phyloP scores from a whole-genome alignment of 306 rosid species.

The Adenanthera pavonina region DNA sequence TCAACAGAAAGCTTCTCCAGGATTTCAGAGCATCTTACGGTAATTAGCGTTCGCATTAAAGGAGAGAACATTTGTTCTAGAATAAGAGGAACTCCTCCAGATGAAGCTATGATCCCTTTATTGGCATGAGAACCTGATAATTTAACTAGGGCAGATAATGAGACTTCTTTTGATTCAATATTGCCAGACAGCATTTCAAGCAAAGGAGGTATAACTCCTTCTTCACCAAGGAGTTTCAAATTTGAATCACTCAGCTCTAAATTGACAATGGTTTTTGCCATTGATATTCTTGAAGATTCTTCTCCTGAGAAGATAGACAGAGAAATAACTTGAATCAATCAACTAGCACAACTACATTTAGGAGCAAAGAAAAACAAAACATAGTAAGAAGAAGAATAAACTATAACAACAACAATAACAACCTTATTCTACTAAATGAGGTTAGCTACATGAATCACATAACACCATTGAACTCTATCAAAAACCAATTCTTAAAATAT shows the following conservation, averaged over 20 bases:
- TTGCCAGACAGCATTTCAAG: conserved; percentile 67
- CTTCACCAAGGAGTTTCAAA: conserved; percentile 71
- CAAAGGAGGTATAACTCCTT: conserved; percentile 74
- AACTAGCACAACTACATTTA: conserved; percentile 15
- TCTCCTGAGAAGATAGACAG: conserved; percentile 58
- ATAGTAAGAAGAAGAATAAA: background rate
- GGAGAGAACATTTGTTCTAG: conserved; percentile 58
- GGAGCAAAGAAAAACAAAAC: conserved; percentile 7
- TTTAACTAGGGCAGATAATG: conserved; percentile 68
- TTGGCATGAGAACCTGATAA: conserved; percentile 61
- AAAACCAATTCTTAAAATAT: too few species aligned
- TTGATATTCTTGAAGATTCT: conserved; percentile 65
- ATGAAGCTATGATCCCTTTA: conserved; percentile 62
- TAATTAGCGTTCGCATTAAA: conserved; percentile 42
- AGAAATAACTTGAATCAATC: conserved; percentile 33
- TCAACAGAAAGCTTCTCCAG: conserved; percentile 72
- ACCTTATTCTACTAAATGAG: too few species aligned
- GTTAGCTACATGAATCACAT: too few species aligned
- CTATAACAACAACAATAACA: too few species aligned
- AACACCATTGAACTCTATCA: too few species aligned
- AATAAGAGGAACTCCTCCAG: conserved; percentile 71
- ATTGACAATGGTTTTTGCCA: conserved; percentile 58
- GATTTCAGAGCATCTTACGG: conserved; percentile 65
- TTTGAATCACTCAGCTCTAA: conserved; percentile 58
- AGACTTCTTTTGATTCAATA: conserved; percentile 55